phyloP scores from a whole-genome alignment of 768 basidiomycete genomes.

The Termitomyces sp. region DNA sequence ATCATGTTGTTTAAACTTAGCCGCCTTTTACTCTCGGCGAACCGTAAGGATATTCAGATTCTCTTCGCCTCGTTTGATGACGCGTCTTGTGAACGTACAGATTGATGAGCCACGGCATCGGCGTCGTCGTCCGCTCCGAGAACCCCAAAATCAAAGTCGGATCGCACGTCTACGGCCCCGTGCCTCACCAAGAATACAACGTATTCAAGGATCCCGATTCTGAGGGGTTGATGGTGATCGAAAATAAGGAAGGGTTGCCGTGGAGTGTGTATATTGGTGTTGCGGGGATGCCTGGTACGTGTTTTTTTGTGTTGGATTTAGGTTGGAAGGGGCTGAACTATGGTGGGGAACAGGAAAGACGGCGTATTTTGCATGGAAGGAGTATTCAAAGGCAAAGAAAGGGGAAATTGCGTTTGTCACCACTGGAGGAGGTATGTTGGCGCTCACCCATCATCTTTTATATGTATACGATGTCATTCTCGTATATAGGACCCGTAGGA shows the following conservation, averaged over 20 bases:
- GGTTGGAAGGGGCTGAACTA: too few species aligned
- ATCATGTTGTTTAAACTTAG: constrained; percentile 2
- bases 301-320: too few species aligned
- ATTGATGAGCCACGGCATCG: constrained; percentile 36
- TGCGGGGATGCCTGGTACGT: constrained; percentile 52
- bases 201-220: constrained; percentile 25
- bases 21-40: constrained; percentile 31
- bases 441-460: too few species aligned
- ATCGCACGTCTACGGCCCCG: constrained; percentile 37
- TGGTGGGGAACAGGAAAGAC: constrained; percentile 30
- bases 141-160: constrained; percentile 30
- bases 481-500: constrained; percentile 46
- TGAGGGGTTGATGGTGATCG: constrained; percentile 24
- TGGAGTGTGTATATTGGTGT: constrained; percentile 51
- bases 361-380: constrained; percentile 40
- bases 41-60: constrained; percentile 28
- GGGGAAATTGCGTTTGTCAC: constrained; percentile 43
- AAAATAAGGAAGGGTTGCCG: constrained; percentile 44
- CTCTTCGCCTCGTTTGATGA: not conserved
- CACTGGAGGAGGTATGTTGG: constrained; percentile 33
- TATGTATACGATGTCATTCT: too few species aligned
- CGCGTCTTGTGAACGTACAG: constrained; percentile 12
- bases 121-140: constrained; percentile 46
- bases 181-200: constrained; percentile 39
- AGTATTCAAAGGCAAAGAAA: constrained; percentile 37